Base-by-base conservation (phyloP, 2,329 filamentous ascomycete genomes). In the Aspergillus sergii region DNA sequence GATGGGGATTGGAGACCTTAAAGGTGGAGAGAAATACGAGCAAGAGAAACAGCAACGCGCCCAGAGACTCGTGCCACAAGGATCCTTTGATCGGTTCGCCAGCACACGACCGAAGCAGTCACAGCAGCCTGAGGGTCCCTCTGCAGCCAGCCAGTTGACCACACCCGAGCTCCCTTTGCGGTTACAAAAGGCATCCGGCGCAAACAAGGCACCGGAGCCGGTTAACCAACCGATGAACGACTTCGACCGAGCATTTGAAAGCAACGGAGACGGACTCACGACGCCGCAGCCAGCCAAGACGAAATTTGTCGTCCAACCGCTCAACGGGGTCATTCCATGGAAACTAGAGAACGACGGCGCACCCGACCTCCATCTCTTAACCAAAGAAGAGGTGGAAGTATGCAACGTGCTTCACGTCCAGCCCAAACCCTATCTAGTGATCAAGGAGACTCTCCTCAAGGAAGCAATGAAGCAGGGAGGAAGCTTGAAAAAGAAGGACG, bases 351-450 rank as follows among this genome's bases (percentile, higher is more conserved):
- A 90, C 69, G 91, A 96, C 60, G 91, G 88, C 41, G 89, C 91
- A 0, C 75, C 80, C 4, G 95, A 98, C 75, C 79, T 94, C 32
- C 95, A 98, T 72, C 86, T 99, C 0, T 82, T 99, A 50, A 92
- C 91, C 0, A 85, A 89, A 0, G 93, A 96, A 68, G 95, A 99
- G 77, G 83, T 88, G 5, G 92, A 96, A 72, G 82, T 99, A 0
- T 99, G 95, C 80, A 91, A 92, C 70, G 85, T 91, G 46, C 85
- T 96, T 16, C 88, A 93, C 48, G 81, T 99, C 58, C 91, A 95
- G 77, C 95, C 95, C 0, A 99, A 99, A 81, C 92, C 95, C 1
- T 99, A 97, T 76, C 80, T 97, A 6, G 93, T 93, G 73, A 93
- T 98, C 78, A 99, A 99, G 79, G 93, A 97, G 76, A 89, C 91